Percentiles rank a stretch among this genome's conserved stretches.
Evolutionary conservation across 2,329 filamentous ascomycete genomes (phyloP).

Genomic region (Karstenula rhodostoma): DNA sequence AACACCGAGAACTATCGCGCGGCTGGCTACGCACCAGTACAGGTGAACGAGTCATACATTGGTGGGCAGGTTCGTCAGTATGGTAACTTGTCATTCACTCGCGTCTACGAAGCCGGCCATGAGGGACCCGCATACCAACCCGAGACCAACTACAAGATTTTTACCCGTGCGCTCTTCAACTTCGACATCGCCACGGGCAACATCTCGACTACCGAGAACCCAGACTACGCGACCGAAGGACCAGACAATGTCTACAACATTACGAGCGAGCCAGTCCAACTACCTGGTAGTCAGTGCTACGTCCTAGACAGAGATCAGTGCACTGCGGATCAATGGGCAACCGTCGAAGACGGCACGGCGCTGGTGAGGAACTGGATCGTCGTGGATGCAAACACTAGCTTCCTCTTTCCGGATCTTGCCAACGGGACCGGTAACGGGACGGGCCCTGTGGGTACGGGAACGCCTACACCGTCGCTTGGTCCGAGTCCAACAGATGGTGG

Average conservation of each 20-base stretch:
- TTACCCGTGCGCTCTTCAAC: conserved; percentile 61
- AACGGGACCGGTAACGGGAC: conserved; percentile 26
- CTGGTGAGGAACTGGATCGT: conserved; percentile 46
- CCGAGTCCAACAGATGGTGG: conserved; percentile 17
- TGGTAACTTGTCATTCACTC: conserved; percentile 68
- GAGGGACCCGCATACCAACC: conserved; percentile 58
- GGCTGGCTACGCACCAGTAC: conserved; percentile 76
- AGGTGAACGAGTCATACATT: conserved; percentile 72
- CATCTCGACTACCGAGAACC: conserved; percentile 51
- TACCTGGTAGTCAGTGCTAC: conserved; percentile 49
- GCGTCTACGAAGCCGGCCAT: conserved; percentile 63
- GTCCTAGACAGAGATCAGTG: conserved; percentile 40
- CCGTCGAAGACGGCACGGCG: conserved; percentile 42
- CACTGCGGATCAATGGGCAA: conserved; percentile 42
- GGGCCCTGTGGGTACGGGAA: conserved; percentile 20
- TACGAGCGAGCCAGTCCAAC: conserved; percentile 54
- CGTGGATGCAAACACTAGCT: conserved; percentile 42
- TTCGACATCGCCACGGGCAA: conserved; percentile 64
- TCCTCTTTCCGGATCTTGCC: conserved; percentile 38
- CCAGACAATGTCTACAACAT: conserved; percentile 53
- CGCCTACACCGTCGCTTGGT: conserved; percentile 11
- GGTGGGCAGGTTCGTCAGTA: conserved; percentile 79
- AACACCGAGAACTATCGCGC: conserved; percentile 66
- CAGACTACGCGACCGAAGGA: conserved; percentile 46
- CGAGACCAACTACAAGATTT: conserved; percentile 62